A percentile compares a stretch with the other conserved stretches of the same genome.
These are phyloP conservation scores for Quambalaria eucalypti DNA, from an alignment of 1,284 basidiomycete species.

Conservation along the genomic window DNA sequence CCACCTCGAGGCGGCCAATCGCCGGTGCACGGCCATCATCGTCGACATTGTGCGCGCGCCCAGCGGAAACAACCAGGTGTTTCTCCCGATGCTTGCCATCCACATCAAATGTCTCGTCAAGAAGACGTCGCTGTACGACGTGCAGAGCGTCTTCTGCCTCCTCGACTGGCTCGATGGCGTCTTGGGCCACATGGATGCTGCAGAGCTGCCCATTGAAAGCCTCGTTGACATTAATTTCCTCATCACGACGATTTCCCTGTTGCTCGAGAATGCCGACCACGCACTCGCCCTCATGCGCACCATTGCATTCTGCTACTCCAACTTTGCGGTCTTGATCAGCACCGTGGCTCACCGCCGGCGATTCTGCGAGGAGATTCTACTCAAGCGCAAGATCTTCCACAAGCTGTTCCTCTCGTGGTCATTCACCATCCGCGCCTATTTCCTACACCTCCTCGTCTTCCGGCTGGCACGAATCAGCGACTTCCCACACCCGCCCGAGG, in stretches of 20 bases:
- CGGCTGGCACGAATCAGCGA: slow-evolving; percentile 36
- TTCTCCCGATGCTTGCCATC: slow-evolving; percentile 32
- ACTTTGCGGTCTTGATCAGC: slow-evolving; percentile 34
- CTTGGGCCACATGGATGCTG: slow-evolving; percentile 34
- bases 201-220: slow-evolving; percentile 24
- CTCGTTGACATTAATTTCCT: slow-evolving; percentile 36
- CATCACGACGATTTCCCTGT: slow-evolving; percentile 29
- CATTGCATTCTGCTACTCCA: slow-evolving; percentile 41
- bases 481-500: slow-evolving; percentile 25
- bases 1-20: slow-evolving; percentile 41
- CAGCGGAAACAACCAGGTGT: slow-evolving; percentile 22
- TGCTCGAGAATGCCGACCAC: slow-evolving; percentile 38
- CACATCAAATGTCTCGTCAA: slow-evolving; percentile 40
- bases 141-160: slow-evolving; percentile 41
- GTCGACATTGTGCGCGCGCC: slow-evolving; percentile 39
- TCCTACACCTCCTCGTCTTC: slow-evolving; percentile 39
- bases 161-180: slow-evolving; percentile 42
- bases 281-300: slow-evolving; percentile 42
- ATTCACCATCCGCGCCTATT: slow-evolving; percentile 43
- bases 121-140: slow-evolving; percentile 40
- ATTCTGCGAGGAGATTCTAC: slow-evolving; percentile 39
- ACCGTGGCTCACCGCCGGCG: slow-evolving; percentile 22
- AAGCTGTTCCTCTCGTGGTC: slow-evolving; percentile 44
- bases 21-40: slow-evolving; percentile 38
- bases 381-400: slow-evolving; percentile 32